These are phyloP conservation scores for Nannochloropsis oceanica DNA, from an alignment of 108 stramenopile genomes.

Conservation along the genomic window DNA sequence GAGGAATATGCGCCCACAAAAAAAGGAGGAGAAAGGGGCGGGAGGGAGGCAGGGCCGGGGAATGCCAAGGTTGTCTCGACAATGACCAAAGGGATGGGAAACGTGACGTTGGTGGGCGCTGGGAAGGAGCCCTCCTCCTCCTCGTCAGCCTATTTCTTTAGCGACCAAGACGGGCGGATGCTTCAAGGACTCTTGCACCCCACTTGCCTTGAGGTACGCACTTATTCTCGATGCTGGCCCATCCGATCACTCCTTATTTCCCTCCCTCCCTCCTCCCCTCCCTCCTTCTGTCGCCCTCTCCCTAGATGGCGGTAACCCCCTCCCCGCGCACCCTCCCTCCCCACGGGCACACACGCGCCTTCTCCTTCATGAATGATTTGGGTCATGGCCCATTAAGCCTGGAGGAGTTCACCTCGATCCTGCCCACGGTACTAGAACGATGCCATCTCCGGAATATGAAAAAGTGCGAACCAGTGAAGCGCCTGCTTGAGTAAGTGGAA, in stretches of 20 bases:
- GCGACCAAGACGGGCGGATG: background rate
- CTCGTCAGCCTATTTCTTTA: background rate
- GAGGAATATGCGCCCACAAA: too few relatives aligned
- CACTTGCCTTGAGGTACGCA: background rate
- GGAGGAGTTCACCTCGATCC: background rate
- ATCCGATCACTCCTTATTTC: background rate
- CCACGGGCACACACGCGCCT: background rate
- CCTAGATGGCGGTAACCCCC: background rate
- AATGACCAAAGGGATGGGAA: too few relatives aligned
- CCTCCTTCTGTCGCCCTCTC: background rate
- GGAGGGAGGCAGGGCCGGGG: too few relatives aligned
- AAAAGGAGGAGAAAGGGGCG: too few relatives aligned
- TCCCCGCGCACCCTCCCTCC: background rate
- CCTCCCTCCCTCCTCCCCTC: background rate
- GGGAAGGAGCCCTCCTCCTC: background rate
- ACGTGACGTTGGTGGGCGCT: too few relatives aligned
- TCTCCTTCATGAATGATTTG: background rate
- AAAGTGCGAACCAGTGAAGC: background rate
- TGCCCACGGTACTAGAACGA: background rate
- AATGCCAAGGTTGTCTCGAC: too few relatives aligned
- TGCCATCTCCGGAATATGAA: background rate
- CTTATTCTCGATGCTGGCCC: background rate
- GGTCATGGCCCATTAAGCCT: background rate
- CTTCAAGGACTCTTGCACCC: background rate
- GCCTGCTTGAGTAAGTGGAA: background rate